Conservation (phyloP, 768 basidiomycete species). For the Gautieria morchelliformis region DNA sequence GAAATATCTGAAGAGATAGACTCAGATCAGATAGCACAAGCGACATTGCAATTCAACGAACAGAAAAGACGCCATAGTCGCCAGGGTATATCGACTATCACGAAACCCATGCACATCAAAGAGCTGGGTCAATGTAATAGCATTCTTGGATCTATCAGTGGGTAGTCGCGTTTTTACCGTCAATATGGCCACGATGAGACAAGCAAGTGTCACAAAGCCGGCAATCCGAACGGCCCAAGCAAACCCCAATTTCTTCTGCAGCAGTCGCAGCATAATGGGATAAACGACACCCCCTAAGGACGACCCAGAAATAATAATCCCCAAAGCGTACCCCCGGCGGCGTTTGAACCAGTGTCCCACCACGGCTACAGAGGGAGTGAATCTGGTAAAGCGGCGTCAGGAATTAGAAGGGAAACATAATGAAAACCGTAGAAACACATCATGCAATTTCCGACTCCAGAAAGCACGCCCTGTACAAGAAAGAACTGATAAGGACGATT, state of each 20-base stretch:
- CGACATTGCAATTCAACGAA: constrained; percentile 31
- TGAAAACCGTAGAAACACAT: constrained; percentile 9
- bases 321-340: constrained; percentile 57
- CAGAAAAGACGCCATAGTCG: constrained; percentile 3
- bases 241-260: constrained; percentile 49
- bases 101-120: constrained; percentile 25
- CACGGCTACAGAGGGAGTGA: constrained; percentile 30
- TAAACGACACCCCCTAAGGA: constrained; percentile 61
- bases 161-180: constrained; percentile 32
- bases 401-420: background rate
- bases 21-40: constrained; percentile 20
- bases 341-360: constrained; percentile 30
- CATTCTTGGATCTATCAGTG: background rate
- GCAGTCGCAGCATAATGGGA: constrained; percentile 50
- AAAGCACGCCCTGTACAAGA: constrained; percentile 21
- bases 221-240: constrained; percentile 54
- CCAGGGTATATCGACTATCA: constrained; percentile 16
- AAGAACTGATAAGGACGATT: constrained; percentile 22
- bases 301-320: constrained; percentile 53
- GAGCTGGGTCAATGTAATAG: constrained; percentile 12
- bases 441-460: constrained; percentile 15
- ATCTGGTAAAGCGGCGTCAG: constrained; percentile 15
- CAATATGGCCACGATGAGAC: constrained; percentile 37
- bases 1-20: constrained; percentile 30
- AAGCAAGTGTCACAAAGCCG: constrained; percentile 33